These are phyloP conservation scores for Coemansia sp. DNA, from an alignment of 192 early-diverging fungal genomes.

Conservation along the genomic window DNA sequence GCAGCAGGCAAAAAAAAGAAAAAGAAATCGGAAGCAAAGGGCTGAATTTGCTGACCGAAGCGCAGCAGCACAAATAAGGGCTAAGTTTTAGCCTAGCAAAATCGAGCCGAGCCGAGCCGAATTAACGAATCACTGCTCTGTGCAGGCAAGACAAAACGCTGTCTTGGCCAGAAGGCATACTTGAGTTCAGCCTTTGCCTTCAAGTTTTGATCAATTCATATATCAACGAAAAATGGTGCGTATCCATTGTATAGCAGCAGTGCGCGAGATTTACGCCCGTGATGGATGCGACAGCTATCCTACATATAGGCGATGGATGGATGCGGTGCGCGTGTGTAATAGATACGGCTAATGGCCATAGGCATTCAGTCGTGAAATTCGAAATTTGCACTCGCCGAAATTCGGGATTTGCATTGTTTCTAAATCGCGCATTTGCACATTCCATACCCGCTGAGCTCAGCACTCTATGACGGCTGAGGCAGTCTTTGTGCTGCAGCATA, in stretches of 20 bases:
- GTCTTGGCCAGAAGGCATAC: not conserved
- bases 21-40: not conserved
- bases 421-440: not conserved
- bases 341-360: not conserved
- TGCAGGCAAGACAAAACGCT: not conserved
- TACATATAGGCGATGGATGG: slow-evolving; percentile 1
- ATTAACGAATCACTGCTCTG: not conserved
- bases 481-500: not conserved
- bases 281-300: not conserved
- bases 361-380: not conserved
- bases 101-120: not conserved
- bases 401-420: not conserved
- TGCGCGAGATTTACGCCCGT: not conserved
- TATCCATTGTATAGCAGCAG: slow-evolving; percentile 26
- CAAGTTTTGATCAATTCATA: slow-evolving; percentile 15
- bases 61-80: not conserved
- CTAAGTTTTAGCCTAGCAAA: not conserved
- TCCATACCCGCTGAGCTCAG: not conserved
- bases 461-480: not conserved
- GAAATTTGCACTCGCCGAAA: not conserved
- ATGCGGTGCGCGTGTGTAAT: not conserved
- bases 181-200: slow-evolving; percentile 9
- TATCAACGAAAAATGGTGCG: slow-evolving; percentile 43
- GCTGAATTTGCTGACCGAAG: not conserved
- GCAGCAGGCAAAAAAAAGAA: not conserved